Conservation (phyloP, 2,329 filamentous ascomycete genomes). For the Arthrobotrys sphaeroides region DNA sequence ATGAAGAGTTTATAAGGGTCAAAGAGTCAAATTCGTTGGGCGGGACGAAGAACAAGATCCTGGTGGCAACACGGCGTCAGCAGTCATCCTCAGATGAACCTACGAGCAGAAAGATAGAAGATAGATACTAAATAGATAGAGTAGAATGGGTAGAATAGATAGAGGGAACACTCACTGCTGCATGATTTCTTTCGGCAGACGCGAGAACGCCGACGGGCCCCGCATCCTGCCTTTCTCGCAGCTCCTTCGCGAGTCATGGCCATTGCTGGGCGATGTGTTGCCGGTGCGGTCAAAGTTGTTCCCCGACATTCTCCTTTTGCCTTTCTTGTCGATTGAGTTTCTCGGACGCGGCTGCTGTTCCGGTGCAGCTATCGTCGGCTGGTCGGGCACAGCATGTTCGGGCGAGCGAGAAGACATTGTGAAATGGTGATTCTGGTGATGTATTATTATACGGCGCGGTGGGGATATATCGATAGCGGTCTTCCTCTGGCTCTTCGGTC, state of each 20-base stretch:
- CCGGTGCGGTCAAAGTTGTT: conserved; percentile 10
- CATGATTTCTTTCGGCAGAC: conserved; percentile 75
- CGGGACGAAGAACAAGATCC: conserved; percentile 70
- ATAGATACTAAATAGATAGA: conserved; percentile 16
- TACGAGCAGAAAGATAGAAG: conserved; percentile 44
- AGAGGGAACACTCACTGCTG: conserved; percentile 69
- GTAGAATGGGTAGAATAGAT: conserved; percentile 24
- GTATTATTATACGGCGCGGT: neutral
- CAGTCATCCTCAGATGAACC: no score
- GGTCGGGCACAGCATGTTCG: conserved; percentile 10
- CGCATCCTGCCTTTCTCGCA: conserved; percentile 11
- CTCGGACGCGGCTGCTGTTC: conserved; percentile 9
- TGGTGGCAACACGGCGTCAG: conserved; percentile 59
- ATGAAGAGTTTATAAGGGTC: conserved; percentile 72
- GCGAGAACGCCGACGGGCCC: conserved; percentile 64
- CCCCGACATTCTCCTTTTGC: conserved; percentile 53
- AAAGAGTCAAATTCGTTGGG: conserved; percentile 74
- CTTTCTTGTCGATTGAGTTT: conserved; percentile 54
- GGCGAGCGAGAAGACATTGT: conserved; percentile 16
- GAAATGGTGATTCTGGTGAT: neutral
- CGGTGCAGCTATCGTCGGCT: neutral
- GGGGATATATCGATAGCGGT: neutral
- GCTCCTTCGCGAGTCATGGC: conserved; percentile 25
- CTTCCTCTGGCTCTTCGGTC: neutral
- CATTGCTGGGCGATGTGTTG: conserved; percentile 26